Percentiles rank a stretch among this genome's conserved stretches.
Conservation (phyloP, 2,329 filamentous ascomycete species). For the Nannizziopsis barbatae region DNA sequence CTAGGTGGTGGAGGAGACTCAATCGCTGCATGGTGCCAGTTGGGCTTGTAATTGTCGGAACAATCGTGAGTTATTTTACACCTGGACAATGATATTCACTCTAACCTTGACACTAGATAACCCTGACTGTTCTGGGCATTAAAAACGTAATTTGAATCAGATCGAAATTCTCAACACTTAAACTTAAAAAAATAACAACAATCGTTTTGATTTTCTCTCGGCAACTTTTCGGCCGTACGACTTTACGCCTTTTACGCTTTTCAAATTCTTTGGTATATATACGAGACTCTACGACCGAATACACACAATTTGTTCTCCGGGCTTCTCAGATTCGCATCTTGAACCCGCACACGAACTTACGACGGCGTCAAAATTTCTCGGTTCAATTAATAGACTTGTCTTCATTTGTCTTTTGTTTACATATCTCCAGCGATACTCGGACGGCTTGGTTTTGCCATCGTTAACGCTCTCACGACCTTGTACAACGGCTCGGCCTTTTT, state of each 20-base stretch:
- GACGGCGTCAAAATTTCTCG: constrained; percentile 8
- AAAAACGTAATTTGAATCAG: constrained; percentile 10
- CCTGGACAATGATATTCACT: background rate
- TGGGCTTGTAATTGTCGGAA: constrained; percentile 44
- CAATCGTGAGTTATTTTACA: constrained; percentile 39
- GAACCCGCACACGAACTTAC: constrained; percentile 11
- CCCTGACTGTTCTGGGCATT: constrained; percentile 14
- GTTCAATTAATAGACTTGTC: constrained; percentile 6
- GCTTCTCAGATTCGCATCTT: background rate
- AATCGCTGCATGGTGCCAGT: constrained; percentile 52
- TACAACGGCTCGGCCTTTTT: constrained; percentile 7
- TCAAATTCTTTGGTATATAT: constrained; percentile 2
- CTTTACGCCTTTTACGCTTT: constrained; percentile 9
- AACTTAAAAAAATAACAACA: constrained; percentile 3
- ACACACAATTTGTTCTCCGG: constrained; percentile 8
- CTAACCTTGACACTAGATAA: constrained; percentile 12
- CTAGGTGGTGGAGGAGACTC: constrained; percentile 53
- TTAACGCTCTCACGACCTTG: constrained; percentile 9
- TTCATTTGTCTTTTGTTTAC: background rate
- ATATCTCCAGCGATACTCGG: constrained; percentile 4
- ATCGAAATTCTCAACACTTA: background rate
- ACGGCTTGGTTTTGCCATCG: constrained; percentile 10
- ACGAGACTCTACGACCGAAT: constrained; percentile 3
- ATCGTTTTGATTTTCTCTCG: constrained; percentile 8
- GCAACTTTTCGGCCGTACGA: constrained; percentile 3